Conservation (phyloP, 2,329 filamentous ascomycete species). For the Chaetomiaceae sp. region DNA sequence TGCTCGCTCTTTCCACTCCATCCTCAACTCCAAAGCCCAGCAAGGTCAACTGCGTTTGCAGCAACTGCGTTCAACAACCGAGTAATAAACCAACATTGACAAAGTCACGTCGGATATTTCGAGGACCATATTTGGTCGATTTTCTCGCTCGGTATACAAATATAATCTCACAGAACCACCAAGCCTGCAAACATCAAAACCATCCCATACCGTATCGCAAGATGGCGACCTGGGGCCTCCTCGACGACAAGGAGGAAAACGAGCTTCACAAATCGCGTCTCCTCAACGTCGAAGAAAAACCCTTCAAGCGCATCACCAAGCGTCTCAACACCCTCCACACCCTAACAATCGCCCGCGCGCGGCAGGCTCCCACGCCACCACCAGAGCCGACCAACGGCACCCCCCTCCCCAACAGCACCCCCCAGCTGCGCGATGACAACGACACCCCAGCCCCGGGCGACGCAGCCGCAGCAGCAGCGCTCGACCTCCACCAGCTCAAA, state of each 20-base stretch:
- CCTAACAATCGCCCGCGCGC: constrained; percentile 49
- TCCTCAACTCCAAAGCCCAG: too few species aligned
- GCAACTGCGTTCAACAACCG: too few species aligned
- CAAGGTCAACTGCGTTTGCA: too few species aligned
- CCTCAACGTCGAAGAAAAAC: constrained; percentile 84
- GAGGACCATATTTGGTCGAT: too few species aligned
- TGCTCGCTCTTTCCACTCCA: too few species aligned
- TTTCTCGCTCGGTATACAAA: too few species aligned
- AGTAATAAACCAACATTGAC: too few species aligned
- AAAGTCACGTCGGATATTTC: too few species aligned
- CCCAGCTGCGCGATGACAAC: neutral
- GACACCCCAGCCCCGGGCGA: neutral
- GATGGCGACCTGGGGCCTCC: constrained; percentile 56
- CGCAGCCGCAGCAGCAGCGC: too few species aligned
- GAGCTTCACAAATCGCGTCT: constrained; percentile 84
- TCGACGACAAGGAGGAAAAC: constrained; percentile 73
- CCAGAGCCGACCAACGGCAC: constrained; percentile 45
- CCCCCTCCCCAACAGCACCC: constrained; percentile 2
- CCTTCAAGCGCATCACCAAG: constrained; percentile 84
- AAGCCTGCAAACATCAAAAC: too few species aligned
- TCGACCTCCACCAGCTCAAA: constrained; percentile 63
- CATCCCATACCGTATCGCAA: too few species aligned
- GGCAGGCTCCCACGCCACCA: constrained; percentile 60
- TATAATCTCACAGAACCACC: too few species aligned
- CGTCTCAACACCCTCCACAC: constrained; percentile 67